These are phyloP conservation scores for Medicago truncatula DNA, from an alignment of 306 rosid genomes.

Conservation along the genomic window MtrunA17r5.0-ANR NC_053042.1:46690501-46691000, in stretches of 20 bases:
- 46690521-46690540: conserved; percentile 82
- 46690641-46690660: conserved; percentile 14
- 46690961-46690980: conserved; percentile 11
- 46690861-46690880: conserved; percentile 83
- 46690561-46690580: conserved; percentile 79
- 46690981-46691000: conserved; percentile 7
- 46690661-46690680: not conserved
- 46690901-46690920: conserved; percentile 95
- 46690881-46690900: conserved; percentile 88
- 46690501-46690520: conserved; percentile 49
- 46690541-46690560: conserved; percentile 77
- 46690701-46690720: not conserved
- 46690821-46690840: not conserved
- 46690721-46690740: not conserved
- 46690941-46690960: conserved; percentile 43
- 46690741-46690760: not conserved
- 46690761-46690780: conserved; percentile 7
- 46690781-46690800: conserved; percentile 1
- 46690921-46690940: conserved; percentile 92
- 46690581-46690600: conserved; percentile 70
- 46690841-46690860: conserved; percentile 26
- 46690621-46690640: conserved; percentile 4
- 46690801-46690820: not conserved
- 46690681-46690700: conserved; percentile 11
- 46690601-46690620: conserved; percentile 27